Evolutionary conservation across 176 grass and related monocot species (phyloP), one percentile per base, ranked within the genome.

Genomic region (Avena insularis): DNA sequence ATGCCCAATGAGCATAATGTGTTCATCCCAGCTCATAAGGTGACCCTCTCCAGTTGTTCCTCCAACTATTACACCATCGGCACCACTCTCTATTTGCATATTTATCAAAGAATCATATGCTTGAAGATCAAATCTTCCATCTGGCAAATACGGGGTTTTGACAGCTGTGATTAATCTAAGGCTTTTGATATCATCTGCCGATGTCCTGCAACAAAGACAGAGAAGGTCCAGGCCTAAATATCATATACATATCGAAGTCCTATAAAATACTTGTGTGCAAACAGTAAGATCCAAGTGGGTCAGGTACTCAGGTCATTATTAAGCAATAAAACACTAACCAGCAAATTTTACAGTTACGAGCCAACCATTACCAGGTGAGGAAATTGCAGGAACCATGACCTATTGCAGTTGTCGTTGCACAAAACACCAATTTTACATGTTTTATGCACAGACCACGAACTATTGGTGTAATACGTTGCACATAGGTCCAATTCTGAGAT

Each of bases 1-100:
- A 84, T 99, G 97, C 15, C 89, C 97, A 38, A 96, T 99, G 40
- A 99, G 92, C 94, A 99, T 99, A 65, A 96, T 93, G 77, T 99
- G 97, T 72, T 99, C 97, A 63, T 99, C 97, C 97, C 97, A 99
- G 83, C 93, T 96, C 97, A 99, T 99, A 40, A 99, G 92, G 45
- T 99, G 97, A 19, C 94, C 97, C 78, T 99, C 97, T 53, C 94
- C 92, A 49, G 92, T 94, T 75, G 94, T 99, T 71, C 94, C 97
- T 79, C 97, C 92, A 72, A 99, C 97, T 79, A 96, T 96, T 43
- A 98, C 92, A 73, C 88, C 94, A 89, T 98, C 92, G 19, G 77
- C 89, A 78, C 97, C 94, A 88, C 90, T 87, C 2, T 91, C 50
- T 83, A 99, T 87, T 82, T 96, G 97, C 82, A 93, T 90, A 69